Evolutionary conservation across 2,329 filamentous ascomycete genomes (phyloP).

Genomic region (Metarhizium rileyi): DNA sequence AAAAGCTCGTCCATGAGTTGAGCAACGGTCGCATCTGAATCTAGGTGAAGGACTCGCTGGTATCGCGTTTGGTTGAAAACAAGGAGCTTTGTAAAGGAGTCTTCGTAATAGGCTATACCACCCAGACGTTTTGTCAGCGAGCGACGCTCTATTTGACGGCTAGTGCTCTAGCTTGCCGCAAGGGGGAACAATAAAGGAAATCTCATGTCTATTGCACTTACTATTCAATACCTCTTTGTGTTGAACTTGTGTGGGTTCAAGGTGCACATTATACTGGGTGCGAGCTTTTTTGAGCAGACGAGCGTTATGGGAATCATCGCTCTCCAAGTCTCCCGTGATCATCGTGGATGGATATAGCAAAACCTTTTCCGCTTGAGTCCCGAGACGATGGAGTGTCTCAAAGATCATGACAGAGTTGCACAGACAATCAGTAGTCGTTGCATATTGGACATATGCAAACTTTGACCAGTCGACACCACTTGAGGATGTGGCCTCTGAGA

Average conservation of each 20-base stretch:
- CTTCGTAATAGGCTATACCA: constrained; percentile 43
- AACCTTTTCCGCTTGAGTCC: constrained; percentile 33
- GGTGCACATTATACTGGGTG: constrained; percentile 33
- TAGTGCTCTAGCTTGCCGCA: no score
- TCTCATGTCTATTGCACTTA: background rate
- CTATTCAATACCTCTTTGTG: background rate
- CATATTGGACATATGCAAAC: constrained; percentile 41
- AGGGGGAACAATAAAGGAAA: no score
- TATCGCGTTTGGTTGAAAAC: constrained; percentile 60
- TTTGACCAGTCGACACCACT: constrained; percentile 28
- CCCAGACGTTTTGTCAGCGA: background rate
- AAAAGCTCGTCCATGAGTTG: constrained; percentile 62
- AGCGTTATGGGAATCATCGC: constrained; percentile 18
- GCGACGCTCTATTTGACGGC: no score
- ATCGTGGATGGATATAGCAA: constrained; percentile 35
- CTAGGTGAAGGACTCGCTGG: constrained; percentile 33
- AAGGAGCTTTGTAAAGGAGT: constrained; percentile 57
- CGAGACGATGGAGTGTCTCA: constrained; percentile 30
- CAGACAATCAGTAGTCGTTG: constrained; percentile 35
- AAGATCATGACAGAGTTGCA: constrained; percentile 44
- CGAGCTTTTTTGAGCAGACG: constrained; percentile 31
- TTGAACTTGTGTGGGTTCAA: constrained; percentile 25
- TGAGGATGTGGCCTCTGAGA: no score
- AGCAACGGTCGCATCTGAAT: constrained; percentile 56
- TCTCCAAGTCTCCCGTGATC: constrained; percentile 22